Base-by-base conservation (phyloP, 2,329 filamentous ascomycete genomes). In the Aspergillus nomiae region DNA sequence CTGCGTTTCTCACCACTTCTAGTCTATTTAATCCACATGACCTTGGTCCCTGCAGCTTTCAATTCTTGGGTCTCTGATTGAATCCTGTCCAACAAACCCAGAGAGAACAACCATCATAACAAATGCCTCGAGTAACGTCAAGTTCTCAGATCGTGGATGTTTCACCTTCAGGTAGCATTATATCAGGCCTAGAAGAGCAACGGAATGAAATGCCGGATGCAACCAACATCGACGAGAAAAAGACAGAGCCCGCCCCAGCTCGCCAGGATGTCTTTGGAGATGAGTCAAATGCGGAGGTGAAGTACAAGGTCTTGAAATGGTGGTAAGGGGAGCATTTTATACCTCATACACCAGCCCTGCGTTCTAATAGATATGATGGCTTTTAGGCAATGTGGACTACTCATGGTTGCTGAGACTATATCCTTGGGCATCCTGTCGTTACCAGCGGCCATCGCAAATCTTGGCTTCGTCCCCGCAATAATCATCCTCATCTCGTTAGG, bases 321-420 rank as follows among this genome's bases (percentile, higher is more conserved):
- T 70, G 68, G 68, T 68, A 61, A 41, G 38, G 6, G 3, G 19
- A n/a, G 5, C 16, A 9, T 10, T 7, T n/a, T 3, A 2, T 16
- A n/a, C 19, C n/a, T 4, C 3, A 9, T 9, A 9, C n/a, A 9
- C 3, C 16, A 4, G 19, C 2, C 8, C 9, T 9, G 7, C 5
- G 19, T 41, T 16, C 38, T 41, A 41, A 41, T 41, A 8, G 19
- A n/a, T 3, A 41, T 9, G 38, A n/a, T 41, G 8, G 4, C 19
- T 3, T 19, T 9, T 10, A 79, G 77, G 76, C 76, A 81, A 66
- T 74, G 73, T 43, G 75, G 76, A 57, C 71, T 79, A 63, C 70
- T 86, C 62, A 85, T 86, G 81, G 79, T 86, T 34, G 84, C 84
- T 4, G 85, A 86, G 67, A 86, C 83, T 19, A 82, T 86, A 28